Conservation (phyloP, 139 green algal species). For the Chlamydomonas sp. region DNA sequence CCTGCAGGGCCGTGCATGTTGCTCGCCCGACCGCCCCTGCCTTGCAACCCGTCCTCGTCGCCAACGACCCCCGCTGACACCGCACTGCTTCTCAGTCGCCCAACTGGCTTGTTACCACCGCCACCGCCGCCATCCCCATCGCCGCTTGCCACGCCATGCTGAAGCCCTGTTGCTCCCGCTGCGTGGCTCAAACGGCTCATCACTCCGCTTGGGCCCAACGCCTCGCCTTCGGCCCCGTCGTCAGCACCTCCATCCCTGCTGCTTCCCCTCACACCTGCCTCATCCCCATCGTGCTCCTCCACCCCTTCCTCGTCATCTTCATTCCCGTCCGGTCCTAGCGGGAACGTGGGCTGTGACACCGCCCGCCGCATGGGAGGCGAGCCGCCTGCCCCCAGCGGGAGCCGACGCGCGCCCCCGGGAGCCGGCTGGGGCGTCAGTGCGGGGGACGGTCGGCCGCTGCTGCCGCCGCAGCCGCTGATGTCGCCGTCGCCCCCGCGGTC, state of each 20-base stretch:
- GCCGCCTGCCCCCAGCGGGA: neutral
- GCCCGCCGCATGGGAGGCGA: neutral
- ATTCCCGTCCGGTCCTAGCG: neutral
- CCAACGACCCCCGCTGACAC: too few relatives aligned
- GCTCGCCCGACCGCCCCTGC: too few relatives aligned
- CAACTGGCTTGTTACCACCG: too few relatives aligned
- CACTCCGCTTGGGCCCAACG: neutral
- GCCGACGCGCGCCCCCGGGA: neutral
- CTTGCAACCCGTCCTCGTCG: too few relatives aligned
- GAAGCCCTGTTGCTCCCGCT: neutral
- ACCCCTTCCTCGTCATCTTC: neutral
- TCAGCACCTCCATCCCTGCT: neutral
- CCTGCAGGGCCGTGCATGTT: neutral
- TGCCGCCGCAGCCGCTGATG: neutral
- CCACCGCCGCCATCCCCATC: too few relatives aligned
- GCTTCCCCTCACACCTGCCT: neutral
- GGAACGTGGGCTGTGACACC: neutral
- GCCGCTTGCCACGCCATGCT: too few relatives aligned
- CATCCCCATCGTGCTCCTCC: neutral
- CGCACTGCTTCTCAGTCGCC: too few relatives aligned
- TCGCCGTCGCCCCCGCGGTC: neutral
- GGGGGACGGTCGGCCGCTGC: neutral
- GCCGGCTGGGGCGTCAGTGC: neutral
- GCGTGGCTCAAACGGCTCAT: neutral
- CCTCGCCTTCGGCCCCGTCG: neutral